Evolutionary conservation across 1,284 basidiomycete species (phyloP), one percentile per base, ranked within the genome.

Genomic region (Violaceomyces palustris): DNA sequence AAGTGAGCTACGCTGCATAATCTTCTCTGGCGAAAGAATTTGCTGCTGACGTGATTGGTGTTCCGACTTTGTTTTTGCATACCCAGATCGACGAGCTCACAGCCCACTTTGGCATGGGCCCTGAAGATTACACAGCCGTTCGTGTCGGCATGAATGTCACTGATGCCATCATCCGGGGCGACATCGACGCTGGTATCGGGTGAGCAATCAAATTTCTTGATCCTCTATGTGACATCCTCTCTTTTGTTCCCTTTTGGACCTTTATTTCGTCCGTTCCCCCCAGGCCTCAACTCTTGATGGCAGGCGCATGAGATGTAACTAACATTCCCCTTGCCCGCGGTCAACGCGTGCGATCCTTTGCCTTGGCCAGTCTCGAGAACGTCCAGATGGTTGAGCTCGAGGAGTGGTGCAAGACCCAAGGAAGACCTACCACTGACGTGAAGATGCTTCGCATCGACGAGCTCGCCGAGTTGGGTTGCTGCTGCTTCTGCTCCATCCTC

Each of bases 61-160:
- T n/a, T n/a, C n/a, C n/a, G n/a, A n/a, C n/a, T n/a, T n/a, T n/a
- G n/a, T n/a, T n/a, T n/a, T n/a, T n/a, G n/a, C n/a, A 27, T 14
- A 44, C 18, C 14, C 17, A 27, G 23, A 29, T 38, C 18, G 27
- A 44, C 27, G 54, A 54, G 49, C 57, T 67, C 24, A 64, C 62
- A 10, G 41, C 40, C 29, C 57, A 64, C 50, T 61, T 57, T 41
- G 57, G 53, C 36, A 67, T 75, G 53, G 58, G 51, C 21, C 71
- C 69, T 17, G 50, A 55, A 12, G 75, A 76, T 49, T 76, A 75
- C 60, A 72, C 67, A 7, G 70, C 74, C 24, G 71, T 75, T 8
- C 67, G 74, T 17, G 73, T 72, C 28, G 74, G 74, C 25, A 76
- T 76, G 74, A 73, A 75, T 44, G 72, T 75, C 39, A 61, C 67